Conservation (phyloP, 345 rosid species). For the Arabis hirsuta region DNA sequence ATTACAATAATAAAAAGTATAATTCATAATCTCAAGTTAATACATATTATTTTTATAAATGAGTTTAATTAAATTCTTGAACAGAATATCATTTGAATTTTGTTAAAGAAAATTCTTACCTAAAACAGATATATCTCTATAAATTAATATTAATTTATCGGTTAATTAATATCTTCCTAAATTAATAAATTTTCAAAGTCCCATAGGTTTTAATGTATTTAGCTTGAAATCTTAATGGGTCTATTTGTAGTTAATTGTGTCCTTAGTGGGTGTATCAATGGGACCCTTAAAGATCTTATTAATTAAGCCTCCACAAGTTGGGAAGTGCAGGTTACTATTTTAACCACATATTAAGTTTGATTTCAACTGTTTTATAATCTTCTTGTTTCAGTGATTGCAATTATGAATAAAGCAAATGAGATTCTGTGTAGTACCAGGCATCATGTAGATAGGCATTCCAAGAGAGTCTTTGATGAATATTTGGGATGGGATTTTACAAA, state of each 20-base stretch:
- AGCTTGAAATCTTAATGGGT: conserved; percentile 44
- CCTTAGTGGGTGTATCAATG: conserved; percentile 63
- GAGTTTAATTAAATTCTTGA: no score
- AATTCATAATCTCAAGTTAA: no score
- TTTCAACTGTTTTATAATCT: conserved; percentile 21
- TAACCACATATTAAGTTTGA: conserved; percentile 26
- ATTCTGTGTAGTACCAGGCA: conserved; percentile 64
- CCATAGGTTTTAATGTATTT: background rate
- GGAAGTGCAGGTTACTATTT: conserved; percentile 62
- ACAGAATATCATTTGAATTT: no score
- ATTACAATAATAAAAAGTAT: no score
- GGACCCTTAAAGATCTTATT: conserved; percentile 64
- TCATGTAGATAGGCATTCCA: conserved; percentile 91
- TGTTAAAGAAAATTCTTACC: no score
- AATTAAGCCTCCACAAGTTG: conserved; percentile 57
- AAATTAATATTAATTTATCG: no score
- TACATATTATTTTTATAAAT: no score
- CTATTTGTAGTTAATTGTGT: conserved; percentile 57
- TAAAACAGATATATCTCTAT: no score
- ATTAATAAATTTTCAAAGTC: no score
- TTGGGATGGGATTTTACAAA: conserved; percentile 84
- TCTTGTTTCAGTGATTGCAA: conserved; percentile 13
- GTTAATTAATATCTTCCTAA: no score
- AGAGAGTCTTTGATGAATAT: conserved; percentile 74
- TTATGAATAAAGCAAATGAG: conserved; percentile 1